phyloP scores from a whole-genome alignment of 306 rosid species.

The Castanea sativa region DNA sequence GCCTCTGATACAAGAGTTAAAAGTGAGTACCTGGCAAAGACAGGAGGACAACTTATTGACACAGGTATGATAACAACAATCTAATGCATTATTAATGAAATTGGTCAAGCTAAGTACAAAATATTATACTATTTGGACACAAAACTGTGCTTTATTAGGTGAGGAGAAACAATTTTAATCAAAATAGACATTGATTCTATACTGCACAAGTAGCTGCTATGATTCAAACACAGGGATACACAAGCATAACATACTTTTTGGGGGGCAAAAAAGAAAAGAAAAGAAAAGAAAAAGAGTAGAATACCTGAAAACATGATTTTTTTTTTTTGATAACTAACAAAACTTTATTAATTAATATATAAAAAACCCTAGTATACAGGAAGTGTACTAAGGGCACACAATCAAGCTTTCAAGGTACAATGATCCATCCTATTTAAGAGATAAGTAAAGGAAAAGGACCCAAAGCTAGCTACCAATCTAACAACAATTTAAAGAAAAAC shows the following conservation, averaged over 20 bases:
- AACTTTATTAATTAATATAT: no score
- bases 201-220: not conserved
- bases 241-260: not conserved
- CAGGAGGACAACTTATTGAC: conserved; percentile 12
- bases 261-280: not conserved
- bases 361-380: no score
- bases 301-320: not conserved
- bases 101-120: not conserved
- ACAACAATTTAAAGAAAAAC: no score
- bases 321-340: no score
- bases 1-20: conserved; percentile 93
- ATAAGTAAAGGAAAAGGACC: no score
- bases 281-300: not conserved
- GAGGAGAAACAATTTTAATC: not conserved
- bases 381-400: no score
- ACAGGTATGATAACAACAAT: not conserved
- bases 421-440: no score
- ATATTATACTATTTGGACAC: not conserved
- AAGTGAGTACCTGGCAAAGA: conserved; percentile 81
- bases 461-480: no score
- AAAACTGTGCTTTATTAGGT: not conserved
- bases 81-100: not conserved
- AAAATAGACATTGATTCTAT: not conserved
- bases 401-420: no score
- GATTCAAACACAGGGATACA: not conserved